Conservation (phyloP, 176 grass and related monocot genomes). For the Ananas comosus region DNA sequence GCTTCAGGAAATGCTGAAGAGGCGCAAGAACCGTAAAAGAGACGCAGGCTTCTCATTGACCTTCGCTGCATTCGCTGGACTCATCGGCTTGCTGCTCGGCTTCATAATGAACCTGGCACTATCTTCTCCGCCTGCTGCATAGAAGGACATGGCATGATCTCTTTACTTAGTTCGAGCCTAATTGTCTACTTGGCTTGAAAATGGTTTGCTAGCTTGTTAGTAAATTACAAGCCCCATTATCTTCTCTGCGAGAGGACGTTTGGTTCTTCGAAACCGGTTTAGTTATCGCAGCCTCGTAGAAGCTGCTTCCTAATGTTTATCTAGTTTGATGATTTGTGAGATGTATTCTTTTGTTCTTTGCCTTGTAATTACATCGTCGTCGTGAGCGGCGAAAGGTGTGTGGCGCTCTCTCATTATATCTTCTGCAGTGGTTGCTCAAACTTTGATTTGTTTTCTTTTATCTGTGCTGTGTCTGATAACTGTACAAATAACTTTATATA, state of each 20-base stretch:
- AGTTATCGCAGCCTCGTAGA: neutral
- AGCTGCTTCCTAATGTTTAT: neutral
- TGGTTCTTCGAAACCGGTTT: neutral
- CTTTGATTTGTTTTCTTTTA: neutral
- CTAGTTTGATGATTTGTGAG: neutral
- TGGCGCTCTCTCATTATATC: neutral
- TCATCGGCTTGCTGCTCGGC: constrained; percentile 69
- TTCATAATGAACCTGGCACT: constrained; percentile 75
- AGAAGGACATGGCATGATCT: neutral
- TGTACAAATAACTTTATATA: too few species aligned
- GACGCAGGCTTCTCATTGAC: constrained; percentile 64
- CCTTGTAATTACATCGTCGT: neutral
- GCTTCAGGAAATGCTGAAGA: constrained; percentile 71
- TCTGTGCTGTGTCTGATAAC: too few species aligned
- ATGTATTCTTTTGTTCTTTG: constrained; percentile 3
- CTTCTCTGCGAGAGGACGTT: neutral
- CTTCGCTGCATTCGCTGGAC: constrained; percentile 64
- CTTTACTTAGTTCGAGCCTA: neutral
- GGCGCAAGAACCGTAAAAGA: constrained; percentile 51
- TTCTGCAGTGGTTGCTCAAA: neutral
- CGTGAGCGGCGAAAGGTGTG: neutral
- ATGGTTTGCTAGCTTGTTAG: neutral
- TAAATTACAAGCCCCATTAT: neutral
- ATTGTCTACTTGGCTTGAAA: neutral
- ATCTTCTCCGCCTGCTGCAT: constrained; percentile 36